Base-by-base conservation (phyloP, 768 basidiomycete genomes). In the Leccinum truebloodii region DNA sequence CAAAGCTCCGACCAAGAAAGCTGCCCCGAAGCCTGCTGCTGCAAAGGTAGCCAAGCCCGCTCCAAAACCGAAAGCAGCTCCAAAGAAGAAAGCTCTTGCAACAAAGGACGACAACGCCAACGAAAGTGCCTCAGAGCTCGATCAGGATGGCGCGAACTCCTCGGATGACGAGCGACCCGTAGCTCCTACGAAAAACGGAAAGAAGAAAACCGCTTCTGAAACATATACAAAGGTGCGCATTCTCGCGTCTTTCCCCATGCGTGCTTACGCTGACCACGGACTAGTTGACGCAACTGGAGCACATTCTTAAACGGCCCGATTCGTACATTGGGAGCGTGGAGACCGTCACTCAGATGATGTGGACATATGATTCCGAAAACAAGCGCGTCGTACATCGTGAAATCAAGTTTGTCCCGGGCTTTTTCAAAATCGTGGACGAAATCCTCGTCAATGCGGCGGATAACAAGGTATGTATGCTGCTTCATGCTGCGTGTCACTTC, bases 341-440 rank as follows among this genome's bases (percentile, higher is more conserved):
- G 74, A 87, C 86, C 0, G 81, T 94, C 57, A 90, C 86, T 0
- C 90, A 95, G 71, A 67, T 76, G 28, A 94, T 98, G 87, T 99
- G 97, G 97, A 93, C 94, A 2, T 96, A 88, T 71, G 94, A 98
- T 73, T 80, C 84, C 1, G 88, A 87, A 37, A 85, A 78, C 41
- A 95, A 94, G 69, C 88, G 87, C 30, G 94, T 99, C 88, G 86
- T 86, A 1, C 76, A 86, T 68, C 83, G 89, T 69, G 94, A 87
- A 52, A 90, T 89, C 63, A 92, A 86, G 68, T 99, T 89, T 70
- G 95, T 98, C 2, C 97, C 97, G 0, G 97, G 95, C 56, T 96
- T 99, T 75, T 95, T 95, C 85, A 99, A 99, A 82, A 99, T 99
- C 69, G 89, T 99, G 14, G 97, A 99, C 69, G 97, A 99, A 78